phyloP scores from a whole-genome alignment of 169 alveolate species.

The Besnoitia besnoiti region DNA sequence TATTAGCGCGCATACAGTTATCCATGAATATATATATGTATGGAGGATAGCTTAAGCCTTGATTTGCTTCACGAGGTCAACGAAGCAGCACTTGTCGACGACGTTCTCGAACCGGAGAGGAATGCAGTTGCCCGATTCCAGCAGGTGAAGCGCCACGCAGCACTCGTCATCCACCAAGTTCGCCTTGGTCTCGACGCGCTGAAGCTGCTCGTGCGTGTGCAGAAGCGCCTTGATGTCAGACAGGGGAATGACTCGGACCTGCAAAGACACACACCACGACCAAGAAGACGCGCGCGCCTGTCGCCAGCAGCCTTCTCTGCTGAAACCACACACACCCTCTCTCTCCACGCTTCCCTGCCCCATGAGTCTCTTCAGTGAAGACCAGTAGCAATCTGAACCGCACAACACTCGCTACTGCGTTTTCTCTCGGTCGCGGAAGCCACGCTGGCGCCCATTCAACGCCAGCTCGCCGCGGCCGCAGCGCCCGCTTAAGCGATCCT shows the following conservation, averaged over 20 bases:
- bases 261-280: neutral
- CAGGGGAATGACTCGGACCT: constrained; percentile 68
- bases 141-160: constrained; percentile 74
- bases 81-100: constrained; percentile 68
- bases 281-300: neutral
- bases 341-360: too few species aligned
- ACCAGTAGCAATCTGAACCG: too few species aligned
- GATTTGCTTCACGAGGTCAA: constrained; percentile 39
- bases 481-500: neutral
- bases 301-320: too few species aligned
- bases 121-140: constrained; percentile 77
- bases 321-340: too few species aligned
- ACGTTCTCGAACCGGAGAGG: constrained; percentile 71
- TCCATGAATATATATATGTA: neutral
- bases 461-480: neutral
- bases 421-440: neutral
- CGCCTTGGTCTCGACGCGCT: constrained; percentile 77
- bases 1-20: neutral
- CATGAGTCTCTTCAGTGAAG: too few species aligned
- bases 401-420: neutral
- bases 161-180: constrained; percentile 71
- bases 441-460: neutral
- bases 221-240: constrained; percentile 61
- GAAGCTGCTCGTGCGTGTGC: constrained; percentile 73
- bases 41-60: neutral